phyloP scores from a whole-genome alignment of 768 basidiomycete species.

The Hygrocybe punicea region DNA sequence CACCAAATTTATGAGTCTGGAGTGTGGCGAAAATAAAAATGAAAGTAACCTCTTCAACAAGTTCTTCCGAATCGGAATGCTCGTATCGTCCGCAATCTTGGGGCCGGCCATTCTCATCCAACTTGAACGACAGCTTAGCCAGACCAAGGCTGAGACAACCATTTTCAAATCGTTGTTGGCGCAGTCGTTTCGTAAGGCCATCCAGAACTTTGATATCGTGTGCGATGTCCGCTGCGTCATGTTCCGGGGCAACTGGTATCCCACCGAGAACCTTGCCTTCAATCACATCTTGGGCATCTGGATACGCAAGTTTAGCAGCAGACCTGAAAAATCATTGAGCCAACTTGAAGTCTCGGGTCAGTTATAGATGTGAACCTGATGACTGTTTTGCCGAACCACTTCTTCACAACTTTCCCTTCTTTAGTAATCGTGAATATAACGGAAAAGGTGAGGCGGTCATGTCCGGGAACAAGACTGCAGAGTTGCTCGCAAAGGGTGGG shows the following conservation, averaged over 20 bases:
- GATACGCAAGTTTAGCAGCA: conserved; percentile 79
- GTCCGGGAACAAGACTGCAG: conserved; percentile 85
- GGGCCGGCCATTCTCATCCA: conserved; percentile 79
- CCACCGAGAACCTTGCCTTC: conserved; percentile 62
- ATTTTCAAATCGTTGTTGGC: conserved; percentile 67
- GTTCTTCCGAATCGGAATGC: conserved; percentile 65
- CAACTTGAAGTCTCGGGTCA: neutral
- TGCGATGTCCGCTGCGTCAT: conserved; percentile 59
- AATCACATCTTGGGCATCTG: conserved; percentile 76
- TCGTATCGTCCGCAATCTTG: conserved; percentile 69
- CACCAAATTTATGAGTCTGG: conserved; percentile 4
- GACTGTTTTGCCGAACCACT: conserved; percentile 91
- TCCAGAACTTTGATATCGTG: conserved; percentile 72
- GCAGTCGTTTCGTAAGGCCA: conserved; percentile 68
- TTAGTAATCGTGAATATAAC: conserved; percentile 80
- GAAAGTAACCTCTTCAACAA: conserved; percentile 81
- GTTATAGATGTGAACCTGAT: conserved; percentile 60
- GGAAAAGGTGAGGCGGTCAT: conserved; percentile 90
- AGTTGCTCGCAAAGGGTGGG: conserved; percentile 88
- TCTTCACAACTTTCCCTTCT: conserved; percentile 78
- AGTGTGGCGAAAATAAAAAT: neutral
- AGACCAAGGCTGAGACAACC: conserved; percentile 75
- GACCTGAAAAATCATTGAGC: conserved; percentile 52
- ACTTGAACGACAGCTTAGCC: conserved; percentile 66
- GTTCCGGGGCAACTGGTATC: conserved; percentile 53